Evolutionary conservation across 441 rosid genomes (phyloP).

Genomic region (Capsella rubella): DNA sequence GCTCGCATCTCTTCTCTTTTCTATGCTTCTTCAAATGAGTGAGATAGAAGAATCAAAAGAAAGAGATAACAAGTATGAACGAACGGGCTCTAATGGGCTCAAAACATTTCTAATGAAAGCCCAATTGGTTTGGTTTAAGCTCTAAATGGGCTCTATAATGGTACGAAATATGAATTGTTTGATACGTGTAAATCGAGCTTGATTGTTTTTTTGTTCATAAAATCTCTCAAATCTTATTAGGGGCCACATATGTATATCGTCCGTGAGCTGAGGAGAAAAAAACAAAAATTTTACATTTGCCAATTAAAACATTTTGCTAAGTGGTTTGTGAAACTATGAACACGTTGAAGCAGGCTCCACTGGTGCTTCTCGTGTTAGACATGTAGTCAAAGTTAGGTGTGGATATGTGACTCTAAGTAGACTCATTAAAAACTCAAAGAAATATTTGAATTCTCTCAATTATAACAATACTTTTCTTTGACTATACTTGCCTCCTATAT

Average conservation of each 20-base stretch:
- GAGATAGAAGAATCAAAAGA: too few species aligned
- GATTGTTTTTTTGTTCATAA: background rate
- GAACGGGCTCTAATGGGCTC: too few species aligned
- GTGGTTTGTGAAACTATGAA: background rate
- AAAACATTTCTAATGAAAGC: too few species aligned
- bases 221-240: background rate
- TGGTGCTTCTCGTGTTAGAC: background rate
- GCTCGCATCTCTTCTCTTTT: slow-evolving; percentile 39
- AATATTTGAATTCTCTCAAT: background rate
- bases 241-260: background rate
- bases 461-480: background rate
- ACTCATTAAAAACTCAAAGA: slow-evolving; percentile 20
- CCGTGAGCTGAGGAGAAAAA: background rate
- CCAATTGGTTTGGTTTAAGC: too few species aligned
- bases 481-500: slow-evolving; percentile 1
- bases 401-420: background rate
- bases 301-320: too few species aligned
- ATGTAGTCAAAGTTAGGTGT: slow-evolving; percentile 26
- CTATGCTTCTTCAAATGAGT: background rate
- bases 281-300: background rate
- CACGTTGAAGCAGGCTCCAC: slow-evolving; percentile 4
- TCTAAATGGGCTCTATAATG: background rate
- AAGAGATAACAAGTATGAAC: too few species aligned
- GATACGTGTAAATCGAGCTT: background rate
- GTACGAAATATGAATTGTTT: background rate